These are phyloP conservation scores for Calonectria henricotiae DNA, from an alignment of 2,329 filamentous ascomycete genomes.

Conservation along the genomic window DNA sequence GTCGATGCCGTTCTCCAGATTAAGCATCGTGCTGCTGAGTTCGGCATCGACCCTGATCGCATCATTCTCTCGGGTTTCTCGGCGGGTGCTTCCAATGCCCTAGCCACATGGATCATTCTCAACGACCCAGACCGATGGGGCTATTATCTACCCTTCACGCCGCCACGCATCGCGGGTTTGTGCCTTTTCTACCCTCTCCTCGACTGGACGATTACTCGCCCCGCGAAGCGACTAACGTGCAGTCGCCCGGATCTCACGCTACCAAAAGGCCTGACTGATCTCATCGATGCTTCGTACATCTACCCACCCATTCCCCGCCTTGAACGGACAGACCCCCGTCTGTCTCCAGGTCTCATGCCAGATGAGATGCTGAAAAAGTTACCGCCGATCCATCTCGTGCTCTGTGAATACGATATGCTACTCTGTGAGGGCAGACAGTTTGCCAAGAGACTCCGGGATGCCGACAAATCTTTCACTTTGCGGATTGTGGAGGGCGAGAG, in stretches of 20 bases:
- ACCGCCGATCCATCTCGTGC: constrained; percentile 71
- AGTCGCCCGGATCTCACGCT: constrained; percentile 72
- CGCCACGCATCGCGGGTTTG: constrained; percentile 68
- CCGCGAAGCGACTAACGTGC: constrained; percentile 70
- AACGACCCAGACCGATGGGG: constrained; percentile 62
- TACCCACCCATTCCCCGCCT: constrained; percentile 66
- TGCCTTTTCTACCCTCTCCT: constrained; percentile 76
- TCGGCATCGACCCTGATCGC: constrained; percentile 71
- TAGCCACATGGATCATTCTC: constrained; percentile 66
- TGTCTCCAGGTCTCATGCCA: constrained; percentile 73
- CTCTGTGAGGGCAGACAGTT: constrained; percentile 75
- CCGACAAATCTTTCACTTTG: constrained; percentile 57
- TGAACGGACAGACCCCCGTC: constrained; percentile 67
- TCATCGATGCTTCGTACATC: constrained; percentile 77
- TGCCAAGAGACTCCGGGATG: constrained; percentile 68
- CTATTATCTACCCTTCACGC: constrained; percentile 59
- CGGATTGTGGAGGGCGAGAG: constrained; percentile 65
- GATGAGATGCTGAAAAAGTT: constrained; percentile 70
- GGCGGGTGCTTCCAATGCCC: constrained; percentile 72
- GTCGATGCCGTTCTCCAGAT: constrained; percentile 77
- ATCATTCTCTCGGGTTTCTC: constrained; percentile 77
- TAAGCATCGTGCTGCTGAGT: constrained; percentile 69
- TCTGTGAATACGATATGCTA: constrained; percentile 79
- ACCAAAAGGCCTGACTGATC: constrained; percentile 71
- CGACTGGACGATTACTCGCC: constrained; percentile 74